Base-by-base conservation (phyloP, 768 basidiomycete species). In the Psilocybe cyanescens region DNA sequence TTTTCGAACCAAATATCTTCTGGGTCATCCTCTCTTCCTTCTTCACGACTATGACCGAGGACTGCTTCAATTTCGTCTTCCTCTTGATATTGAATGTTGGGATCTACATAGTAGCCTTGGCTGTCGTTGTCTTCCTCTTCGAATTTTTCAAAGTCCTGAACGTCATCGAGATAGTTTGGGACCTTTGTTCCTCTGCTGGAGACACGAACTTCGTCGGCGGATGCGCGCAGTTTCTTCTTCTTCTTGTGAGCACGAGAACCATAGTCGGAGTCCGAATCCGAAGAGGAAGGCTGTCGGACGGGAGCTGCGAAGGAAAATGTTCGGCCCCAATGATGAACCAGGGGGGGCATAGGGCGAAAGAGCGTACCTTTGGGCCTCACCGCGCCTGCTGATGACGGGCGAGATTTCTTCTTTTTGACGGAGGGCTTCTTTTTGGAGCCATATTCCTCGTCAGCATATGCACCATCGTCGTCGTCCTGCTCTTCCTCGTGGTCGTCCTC, bases 51-150 rank as follows among this genome's bases (percentile, higher is more conserved):
- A 72, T 98, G 95, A 33, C 85, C 87, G 44, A 97, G 83, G 44
- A 99, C 94, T 41, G 86, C 86, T 76, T 99, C 97, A 49, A 99
- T 97, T 73, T 95, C 94, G 65, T 96, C 91, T 65, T 86, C 83
- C 60, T 92, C 90, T 70, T 87, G 84, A 65, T 81, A 80, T 58
- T 82, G 80, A 5, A 74, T 70, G 49, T 78, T 78, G 55, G 83
- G 83, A 63, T 86, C 87, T 46, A 77, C 79, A 62, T 83, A 86
- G 70, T 86, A 87, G 11, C 76, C 80, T 48, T 82, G 78, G 28
- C 79, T 80, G 31, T 75, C 78, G 29, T 87, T 87, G 46, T 87
- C 89, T 44, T 90, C 89, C 24, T 86, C 86, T 53, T 83, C 83
- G 59, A 84, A 83, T 71, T 85, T 83, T 66, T 91, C 92, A 64